phyloP scores from a whole-genome alignment of 139 green algal species.

The Chlorokybus atmophyticus region DNA sequence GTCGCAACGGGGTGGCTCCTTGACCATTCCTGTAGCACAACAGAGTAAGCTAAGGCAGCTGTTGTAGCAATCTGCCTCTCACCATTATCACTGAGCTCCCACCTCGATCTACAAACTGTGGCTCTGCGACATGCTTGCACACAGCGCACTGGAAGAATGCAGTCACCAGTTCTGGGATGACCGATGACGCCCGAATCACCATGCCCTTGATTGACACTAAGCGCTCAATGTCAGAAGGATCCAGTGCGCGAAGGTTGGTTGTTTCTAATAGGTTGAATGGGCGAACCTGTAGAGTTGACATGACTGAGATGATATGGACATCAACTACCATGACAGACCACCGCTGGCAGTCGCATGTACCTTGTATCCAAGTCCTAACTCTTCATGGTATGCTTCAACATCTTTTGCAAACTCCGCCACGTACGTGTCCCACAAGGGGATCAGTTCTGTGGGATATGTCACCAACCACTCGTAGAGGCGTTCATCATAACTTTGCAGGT shows the following conservation, averaged over 20 bases:
- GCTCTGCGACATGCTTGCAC: constrained; percentile 24
- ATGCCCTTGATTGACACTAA: constrained; percentile 85
- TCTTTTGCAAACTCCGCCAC: not conserved
- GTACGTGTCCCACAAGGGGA: constrained; percentile 15
- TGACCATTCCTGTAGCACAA: constrained; percentile 40
- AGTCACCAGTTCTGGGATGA: constrained; percentile 82
- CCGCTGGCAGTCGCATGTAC: no score
- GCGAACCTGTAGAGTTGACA: constrained; percentile 39
- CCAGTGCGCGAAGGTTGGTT: constrained; percentile 80
- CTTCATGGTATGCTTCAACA: not conserved
- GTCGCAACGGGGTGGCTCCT: constrained; percentile 61
- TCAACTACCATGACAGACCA: not conserved
- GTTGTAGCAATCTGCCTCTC: not conserved
- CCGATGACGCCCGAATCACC: constrained; percentile 71
- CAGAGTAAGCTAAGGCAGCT: not conserved
- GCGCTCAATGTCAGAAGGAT: constrained; percentile 48
- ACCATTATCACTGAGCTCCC: no score
- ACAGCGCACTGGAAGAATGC: constrained; percentile 38
- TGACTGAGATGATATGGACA: not conserved
- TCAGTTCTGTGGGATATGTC: constrained; percentile 53
- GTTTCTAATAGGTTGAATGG: constrained; percentile 74
- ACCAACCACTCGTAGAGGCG: constrained; percentile 68
- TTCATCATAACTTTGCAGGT: constrained; percentile 53
- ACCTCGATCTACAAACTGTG: constrained; percentile 9
- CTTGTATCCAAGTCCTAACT: no score